phyloP scores from a whole-genome alignment of 768 basidiomycete genomes.

The Lyophyllum semitale region DNA sequence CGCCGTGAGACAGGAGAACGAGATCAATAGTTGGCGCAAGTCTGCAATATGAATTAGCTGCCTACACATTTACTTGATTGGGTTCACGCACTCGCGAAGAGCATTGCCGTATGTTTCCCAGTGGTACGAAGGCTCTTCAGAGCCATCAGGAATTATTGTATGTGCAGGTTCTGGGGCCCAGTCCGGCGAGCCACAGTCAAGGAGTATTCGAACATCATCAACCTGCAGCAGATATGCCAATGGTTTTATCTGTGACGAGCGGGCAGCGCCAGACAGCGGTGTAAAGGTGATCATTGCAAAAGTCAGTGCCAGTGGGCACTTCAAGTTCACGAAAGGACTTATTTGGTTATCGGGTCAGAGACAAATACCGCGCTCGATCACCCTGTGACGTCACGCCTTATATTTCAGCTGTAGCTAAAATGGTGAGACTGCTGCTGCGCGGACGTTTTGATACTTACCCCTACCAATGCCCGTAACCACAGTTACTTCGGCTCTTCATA shows the following conservation, averaged over 20 bases:
- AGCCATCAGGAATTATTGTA: constrained; percentile 29
- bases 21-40: constrained; percentile 82
- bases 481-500: constrained; percentile 53
- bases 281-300: constrained; percentile 97
- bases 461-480: constrained; percentile 53
- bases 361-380: constrained; percentile 19
- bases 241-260: constrained; percentile 61
- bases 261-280: constrained; percentile 84
- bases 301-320: no score
- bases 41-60: constrained; percentile 38
- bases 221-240: constrained; percentile 88
- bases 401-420: not conserved
- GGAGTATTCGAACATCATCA: constrained; percentile 89
- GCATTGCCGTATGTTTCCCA: constrained; percentile 71
- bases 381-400: constrained; percentile 25
- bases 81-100: constrained; percentile 63
- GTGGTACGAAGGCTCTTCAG: constrained; percentile 33
- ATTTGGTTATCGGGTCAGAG: constrained; percentile 14
- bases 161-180: constrained; percentile 66
- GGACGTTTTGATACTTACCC: constrained; percentile 4
- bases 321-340: constrained; percentile 8
- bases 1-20: constrained; percentile 92
- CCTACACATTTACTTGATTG: not conserved
- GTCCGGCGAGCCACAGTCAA: constrained; percentile 94
- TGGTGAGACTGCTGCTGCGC: not conserved